Conservation (phyloP, 2,329 filamentous ascomycete genomes). For the Alternaria sp. region DNA sequence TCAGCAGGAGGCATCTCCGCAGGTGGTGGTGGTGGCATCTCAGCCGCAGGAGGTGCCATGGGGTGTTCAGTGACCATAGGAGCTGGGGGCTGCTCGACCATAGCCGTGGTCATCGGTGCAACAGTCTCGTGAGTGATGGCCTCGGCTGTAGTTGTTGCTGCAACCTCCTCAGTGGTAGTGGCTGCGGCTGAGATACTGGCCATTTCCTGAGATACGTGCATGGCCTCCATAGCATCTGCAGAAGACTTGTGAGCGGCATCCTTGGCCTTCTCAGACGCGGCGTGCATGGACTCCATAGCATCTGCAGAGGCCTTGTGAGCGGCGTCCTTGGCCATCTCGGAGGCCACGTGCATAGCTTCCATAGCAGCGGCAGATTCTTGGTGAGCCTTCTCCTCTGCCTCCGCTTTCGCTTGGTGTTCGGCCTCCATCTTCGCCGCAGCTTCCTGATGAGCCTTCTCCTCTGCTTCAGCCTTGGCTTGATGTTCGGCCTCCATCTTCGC, state of each 20-base stretch:
- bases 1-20: neutral
- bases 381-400: conserved; percentile 11
- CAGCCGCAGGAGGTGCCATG: neutral
- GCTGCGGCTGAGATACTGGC: conserved; percentile 12
- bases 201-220: conserved; percentile 16
- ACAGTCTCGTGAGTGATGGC: conserved; percentile 11
- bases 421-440: conserved; percentile 15
- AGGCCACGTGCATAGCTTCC: conserved; percentile 16
- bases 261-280: conserved; percentile 13
- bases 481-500: conserved; percentile 22
- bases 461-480: conserved; percentile 23
- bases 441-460: conserved; percentile 21
- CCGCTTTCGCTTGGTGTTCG: conserved; percentile 11
- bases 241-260: conserved; percentile 11
- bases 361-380: conserved; percentile 17
- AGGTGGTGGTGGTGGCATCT: neutral
- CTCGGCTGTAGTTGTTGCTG: conserved; percentile 2
- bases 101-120: neutral
- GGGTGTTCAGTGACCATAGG: conserved; percentile 1
- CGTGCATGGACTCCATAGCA: conserved; percentile 22
- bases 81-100: neutral
- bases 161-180: conserved; percentile 1
- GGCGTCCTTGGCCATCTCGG: conserved; percentile 15
- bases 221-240: conserved; percentile 18
- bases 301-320: conserved; percentile 16